phyloP scores from a whole-genome alignment of 495 filamentous ascomycete species.

The Daldinia bambusicola region DNA sequence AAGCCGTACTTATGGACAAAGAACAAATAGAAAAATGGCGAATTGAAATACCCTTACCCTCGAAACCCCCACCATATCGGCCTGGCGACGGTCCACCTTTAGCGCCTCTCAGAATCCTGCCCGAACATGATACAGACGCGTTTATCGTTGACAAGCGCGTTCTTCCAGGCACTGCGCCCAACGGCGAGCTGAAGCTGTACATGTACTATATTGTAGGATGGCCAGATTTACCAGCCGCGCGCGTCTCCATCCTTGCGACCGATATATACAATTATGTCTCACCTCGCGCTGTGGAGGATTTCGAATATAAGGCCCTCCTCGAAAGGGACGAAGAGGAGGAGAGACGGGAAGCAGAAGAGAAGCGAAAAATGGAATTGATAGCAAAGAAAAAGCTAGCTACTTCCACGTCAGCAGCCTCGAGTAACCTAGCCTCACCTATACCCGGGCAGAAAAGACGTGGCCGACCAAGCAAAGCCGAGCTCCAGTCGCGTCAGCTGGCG shows the following conservation, averaged over 20 bases:
- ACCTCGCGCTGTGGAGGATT: constrained; percentile 56
- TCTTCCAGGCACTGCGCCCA: constrained; percentile 45
- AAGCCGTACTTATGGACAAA: constrained; percentile 30
- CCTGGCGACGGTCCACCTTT: constrained; percentile 54
- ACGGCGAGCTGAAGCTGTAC: constrained; percentile 47
- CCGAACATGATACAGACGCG: constrained; percentile 54
- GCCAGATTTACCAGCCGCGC: constrained; percentile 54
- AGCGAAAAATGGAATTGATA: constrained; percentile 25
- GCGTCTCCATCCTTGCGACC: constrained; percentile 51
- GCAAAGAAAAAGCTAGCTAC: constrained; percentile 17
- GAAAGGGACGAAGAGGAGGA: constrained; percentile 44
- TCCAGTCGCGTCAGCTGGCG: constrained; percentile 36
- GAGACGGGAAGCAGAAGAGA: constrained; percentile 23
- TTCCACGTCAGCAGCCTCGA: constrained; percentile 15
- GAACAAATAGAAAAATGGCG: not conserved
- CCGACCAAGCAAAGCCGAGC: constrained; percentile 46
- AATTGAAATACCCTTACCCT: constrained; percentile 53
- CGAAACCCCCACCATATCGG: constrained; percentile 48
- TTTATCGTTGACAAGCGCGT: constrained; percentile 60
- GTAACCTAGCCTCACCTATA: not conserved
- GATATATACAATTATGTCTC: constrained; percentile 59
- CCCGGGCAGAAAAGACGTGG: constrained; percentile 29
- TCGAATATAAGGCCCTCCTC: constrained; percentile 51
- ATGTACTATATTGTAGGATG: constrained; percentile 58
- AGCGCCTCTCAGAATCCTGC: constrained; percentile 50